Base-by-base conservation (phyloP, 345 rosid species). In the Hibiscus tridactylites region DNA sequence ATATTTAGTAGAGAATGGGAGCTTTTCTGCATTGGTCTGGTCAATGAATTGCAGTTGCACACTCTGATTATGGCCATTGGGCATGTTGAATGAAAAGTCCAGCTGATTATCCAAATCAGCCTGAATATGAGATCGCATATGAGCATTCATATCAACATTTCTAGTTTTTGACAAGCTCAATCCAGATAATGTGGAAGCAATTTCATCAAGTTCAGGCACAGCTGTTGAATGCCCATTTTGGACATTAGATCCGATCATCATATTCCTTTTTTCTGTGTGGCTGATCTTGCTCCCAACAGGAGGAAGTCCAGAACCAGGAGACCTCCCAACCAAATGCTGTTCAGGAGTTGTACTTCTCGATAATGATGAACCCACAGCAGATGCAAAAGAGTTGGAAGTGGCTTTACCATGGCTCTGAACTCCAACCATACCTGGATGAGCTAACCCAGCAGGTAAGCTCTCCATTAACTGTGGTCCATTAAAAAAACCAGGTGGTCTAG, bases 281-380 rank as follows among this genome's bases (percentile, higher is more conserved):
- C 80, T 75, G 54, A 77, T 84, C 81, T 87, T 82, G 75, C 87
- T 85, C 52, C 89, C 96, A 28, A 81, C 83, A 52, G 86, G 90
- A 59, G 91, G 91, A 73, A 86, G 87, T 70, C 87, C 86, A 70
- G 83, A 79, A 74, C 84, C 81, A 37, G 86, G 54, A 56, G 88
- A 81, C 78, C 90, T 78, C 59, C 88, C 93, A 56, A 62, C 75
- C 50, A 85, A 70, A 78, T 84, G 82, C 37, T 81, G 79, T 66
- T 94, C 96, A 72, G 95, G 88, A 68, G 88, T 87, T 77, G 84
- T 79, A 77, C 84, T 90, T 77, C 91, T 86, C 16, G 95, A 83
- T 44, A 85, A 79, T 66, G 87, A 86, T 74, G 96, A 82, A 72
- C 84, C 90, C 71, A 83, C 67, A 61, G 82, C 81, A 74, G 92